phyloP scores from a whole-genome alignment of 2,329 filamentous ascomycete genomes.

The Pyrenochaeta sp. region DNA sequence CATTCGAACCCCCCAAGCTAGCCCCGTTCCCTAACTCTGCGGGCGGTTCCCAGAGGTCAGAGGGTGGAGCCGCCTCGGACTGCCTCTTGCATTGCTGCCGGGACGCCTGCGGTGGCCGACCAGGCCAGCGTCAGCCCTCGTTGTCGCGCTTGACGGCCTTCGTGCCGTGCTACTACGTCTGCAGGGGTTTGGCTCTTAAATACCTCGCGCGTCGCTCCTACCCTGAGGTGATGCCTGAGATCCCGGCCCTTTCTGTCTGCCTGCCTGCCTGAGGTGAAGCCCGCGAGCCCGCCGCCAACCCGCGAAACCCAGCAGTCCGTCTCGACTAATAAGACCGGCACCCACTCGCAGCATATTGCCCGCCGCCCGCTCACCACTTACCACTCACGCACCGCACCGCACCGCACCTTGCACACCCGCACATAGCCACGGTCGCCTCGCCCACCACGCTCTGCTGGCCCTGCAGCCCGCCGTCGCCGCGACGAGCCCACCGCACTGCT shows the following conservation, averaged over 20 bases:
- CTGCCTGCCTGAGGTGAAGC: slow-evolving; percentile 20
- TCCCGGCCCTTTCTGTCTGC: slow-evolving; percentile 25
- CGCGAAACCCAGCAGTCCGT: slow-evolving; percentile 11
- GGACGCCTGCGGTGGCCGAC: slow-evolving; percentile 10
- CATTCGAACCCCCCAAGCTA: not conserved
- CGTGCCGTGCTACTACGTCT: slow-evolving; percentile 20
- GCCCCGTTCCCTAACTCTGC: slow-evolving; percentile 9
- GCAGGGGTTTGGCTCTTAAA: slow-evolving; percentile 39
- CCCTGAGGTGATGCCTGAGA: slow-evolving; percentile 28
- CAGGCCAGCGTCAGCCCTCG: slow-evolving; percentile 25
- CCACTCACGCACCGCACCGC: not conserved
- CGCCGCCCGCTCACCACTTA: slow-evolving; percentile 1
- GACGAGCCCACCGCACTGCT: slow-evolving; percentile 1
- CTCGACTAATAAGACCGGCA: slow-evolving; percentile 13
- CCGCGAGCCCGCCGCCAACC: slow-evolving; percentile 7
- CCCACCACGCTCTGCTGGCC: slow-evolving; percentile 3
- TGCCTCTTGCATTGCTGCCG: slow-evolving; percentile 20
- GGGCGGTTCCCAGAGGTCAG: slow-evolving; percentile 29
- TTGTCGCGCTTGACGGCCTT: slow-evolving; percentile 14
- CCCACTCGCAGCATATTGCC: not conserved
- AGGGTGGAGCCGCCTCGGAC: slow-evolving; percentile 30
- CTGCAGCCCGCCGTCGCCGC: slow-evolving; percentile 8
- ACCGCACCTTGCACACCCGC: not conserved
- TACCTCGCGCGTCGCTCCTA: slow-evolving; percentile 33
- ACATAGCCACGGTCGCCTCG: not conserved